phyloP scores from a whole-genome alignment of 805 yeast genomes.

The Lipomyces oligophaga region DNA sequence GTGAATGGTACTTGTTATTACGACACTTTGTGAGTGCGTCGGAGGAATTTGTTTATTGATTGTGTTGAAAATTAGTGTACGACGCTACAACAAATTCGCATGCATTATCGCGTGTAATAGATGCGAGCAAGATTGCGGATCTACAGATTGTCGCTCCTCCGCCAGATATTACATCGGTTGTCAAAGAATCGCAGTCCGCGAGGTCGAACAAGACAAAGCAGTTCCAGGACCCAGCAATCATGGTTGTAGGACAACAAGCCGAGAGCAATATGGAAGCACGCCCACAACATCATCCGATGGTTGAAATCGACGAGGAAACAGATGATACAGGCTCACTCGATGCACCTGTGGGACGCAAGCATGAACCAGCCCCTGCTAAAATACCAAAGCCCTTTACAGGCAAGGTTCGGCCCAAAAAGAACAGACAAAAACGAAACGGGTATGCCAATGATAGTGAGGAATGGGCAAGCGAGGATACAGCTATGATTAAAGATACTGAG shows the following conservation, averaged over 20 bases:
- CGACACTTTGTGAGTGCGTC: no score
- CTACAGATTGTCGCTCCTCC: constrained; percentile 34
- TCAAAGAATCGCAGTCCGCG: background rate
- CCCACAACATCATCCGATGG: background rate
- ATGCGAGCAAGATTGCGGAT: constrained; percentile 20
- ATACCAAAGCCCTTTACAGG: constrained; percentile 19
- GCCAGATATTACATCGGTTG: constrained; percentile 33
- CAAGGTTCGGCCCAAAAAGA: constrained; percentile 23
- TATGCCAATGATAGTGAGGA: constrained; percentile 22
- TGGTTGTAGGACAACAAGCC: constrained; percentile 3
- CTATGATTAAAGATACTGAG: constrained; percentile 53
- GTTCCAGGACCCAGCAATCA: constrained; percentile 24
- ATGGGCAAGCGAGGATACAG: constrained; percentile 36
- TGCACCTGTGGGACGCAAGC: background rate
- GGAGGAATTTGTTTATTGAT: no score
- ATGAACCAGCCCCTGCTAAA: constrained; percentile 17
- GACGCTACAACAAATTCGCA: constrained; percentile 12
- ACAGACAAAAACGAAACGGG: background rate
- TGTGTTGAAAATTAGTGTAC: no score
- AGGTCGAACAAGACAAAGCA: constrained; percentile 5
- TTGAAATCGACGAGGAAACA: background rate
- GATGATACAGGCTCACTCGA: background rate
- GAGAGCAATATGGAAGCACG: background rate
- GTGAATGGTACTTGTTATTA: constrained; percentile 38
- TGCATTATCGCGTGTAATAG: constrained; percentile 21